Evolutionary conservation across 2,329 filamentous ascomycete genomes (phyloP).

Genomic region (Venturia carpophila): DNA sequence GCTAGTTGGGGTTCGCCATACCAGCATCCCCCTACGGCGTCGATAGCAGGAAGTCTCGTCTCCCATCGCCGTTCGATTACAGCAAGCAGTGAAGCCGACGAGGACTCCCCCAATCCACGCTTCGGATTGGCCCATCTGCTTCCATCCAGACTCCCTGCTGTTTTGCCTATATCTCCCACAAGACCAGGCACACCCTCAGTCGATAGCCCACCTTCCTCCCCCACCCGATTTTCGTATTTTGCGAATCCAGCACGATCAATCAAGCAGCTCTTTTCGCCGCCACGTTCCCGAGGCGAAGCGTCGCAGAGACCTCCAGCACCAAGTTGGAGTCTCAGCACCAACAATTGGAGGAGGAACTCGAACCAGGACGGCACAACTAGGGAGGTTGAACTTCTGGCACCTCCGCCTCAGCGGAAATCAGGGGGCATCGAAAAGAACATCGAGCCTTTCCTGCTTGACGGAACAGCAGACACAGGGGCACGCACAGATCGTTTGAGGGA

Average conservation of each 20-base stretch:
- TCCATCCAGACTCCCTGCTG: slow-evolving; percentile 22
- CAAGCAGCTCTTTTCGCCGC: slow-evolving; percentile 12
- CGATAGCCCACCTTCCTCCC: slow-evolving; percentile 9
- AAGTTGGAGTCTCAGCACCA: not conserved
- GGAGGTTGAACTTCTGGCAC: slow-evolving; percentile 12
- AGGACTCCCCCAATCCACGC: slow-evolving; percentile 29
- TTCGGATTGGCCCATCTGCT: slow-evolving; percentile 35
- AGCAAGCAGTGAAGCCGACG: slow-evolving; percentile 33
- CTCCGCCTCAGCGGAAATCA: not conserved
- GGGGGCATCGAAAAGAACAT: slow-evolving; percentile 7
- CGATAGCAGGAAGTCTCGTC: slow-evolving; percentile 23
- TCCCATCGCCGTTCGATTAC: slow-evolving; percentile 20
- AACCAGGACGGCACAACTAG: not conserved
- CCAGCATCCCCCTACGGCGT: slow-evolving; percentile 51
- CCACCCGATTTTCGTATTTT: slow-evolving; percentile 13
- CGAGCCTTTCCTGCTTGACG: slow-evolving; percentile 15
- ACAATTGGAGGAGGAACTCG: slow-evolving; percentile 13
- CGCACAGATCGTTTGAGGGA: slow-evolving; percentile 15
- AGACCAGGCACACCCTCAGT: slow-evolving; percentile 19
- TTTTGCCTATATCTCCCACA: slow-evolving; percentile 19
- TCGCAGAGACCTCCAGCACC: not conserved
- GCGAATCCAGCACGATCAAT: slow-evolving; percentile 13
- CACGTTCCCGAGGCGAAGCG: not conserved
- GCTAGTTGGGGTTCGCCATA: slow-evolving; percentile 92
- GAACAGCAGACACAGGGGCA: slow-evolving; percentile 12